Evolutionary conservation across 176 grass and related monocot species (phyloP).

Genomic region (Aegilops bicornis): DNA sequence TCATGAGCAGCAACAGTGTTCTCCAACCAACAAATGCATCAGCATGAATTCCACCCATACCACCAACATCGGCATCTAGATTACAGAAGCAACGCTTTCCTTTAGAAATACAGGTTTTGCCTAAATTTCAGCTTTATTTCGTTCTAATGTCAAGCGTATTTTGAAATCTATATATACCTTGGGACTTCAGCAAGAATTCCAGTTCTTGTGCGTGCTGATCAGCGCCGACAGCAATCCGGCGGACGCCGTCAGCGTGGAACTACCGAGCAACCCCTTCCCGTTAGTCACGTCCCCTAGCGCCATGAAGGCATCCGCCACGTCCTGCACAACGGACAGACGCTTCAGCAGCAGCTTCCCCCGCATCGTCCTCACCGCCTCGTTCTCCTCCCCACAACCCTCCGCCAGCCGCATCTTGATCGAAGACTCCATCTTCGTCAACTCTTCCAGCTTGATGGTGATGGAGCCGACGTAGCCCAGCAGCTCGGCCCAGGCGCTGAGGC

Average conservation of each 20-base stretch:
- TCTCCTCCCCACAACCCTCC: constrained; percentile 29
- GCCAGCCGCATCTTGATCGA: constrained; percentile 30
- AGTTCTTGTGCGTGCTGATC: constrained; percentile 72
- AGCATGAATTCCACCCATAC: constrained; percentile 13
- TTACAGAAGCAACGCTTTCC: not conserved
- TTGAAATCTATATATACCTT: constrained; percentile 32
- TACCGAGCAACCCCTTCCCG: constrained; percentile 46
- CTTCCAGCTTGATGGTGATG: constrained; percentile 51
- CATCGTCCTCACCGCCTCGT: constrained; percentile 34
- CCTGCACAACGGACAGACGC: constrained; percentile 62
- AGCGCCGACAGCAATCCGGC: constrained; percentile 65
- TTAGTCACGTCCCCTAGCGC: constrained; percentile 58
- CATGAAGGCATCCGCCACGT: constrained; percentile 71
- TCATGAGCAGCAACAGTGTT: not conserved
- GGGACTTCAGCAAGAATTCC: constrained; percentile 56
- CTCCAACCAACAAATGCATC: not conserved
- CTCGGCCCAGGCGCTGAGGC: constrained; percentile 55
- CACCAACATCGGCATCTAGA: not conserved
- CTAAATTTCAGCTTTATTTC: constrained; percentile 28
- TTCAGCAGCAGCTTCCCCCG: constrained; percentile 59
- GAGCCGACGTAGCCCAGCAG: constrained; percentile 60
- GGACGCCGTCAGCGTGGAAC: constrained; percentile 46
- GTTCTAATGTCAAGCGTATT: constrained; percentile 8
- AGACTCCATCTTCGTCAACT: constrained; percentile 49
- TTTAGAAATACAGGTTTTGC: constrained; percentile 2